A percentile compares a stretch with the other conserved stretches of the same genome.
Evolutionary conservation across 2,329 filamentous ascomycete genomes (phyloP).

Genomic region (Fusarium haematococcum): DNA sequence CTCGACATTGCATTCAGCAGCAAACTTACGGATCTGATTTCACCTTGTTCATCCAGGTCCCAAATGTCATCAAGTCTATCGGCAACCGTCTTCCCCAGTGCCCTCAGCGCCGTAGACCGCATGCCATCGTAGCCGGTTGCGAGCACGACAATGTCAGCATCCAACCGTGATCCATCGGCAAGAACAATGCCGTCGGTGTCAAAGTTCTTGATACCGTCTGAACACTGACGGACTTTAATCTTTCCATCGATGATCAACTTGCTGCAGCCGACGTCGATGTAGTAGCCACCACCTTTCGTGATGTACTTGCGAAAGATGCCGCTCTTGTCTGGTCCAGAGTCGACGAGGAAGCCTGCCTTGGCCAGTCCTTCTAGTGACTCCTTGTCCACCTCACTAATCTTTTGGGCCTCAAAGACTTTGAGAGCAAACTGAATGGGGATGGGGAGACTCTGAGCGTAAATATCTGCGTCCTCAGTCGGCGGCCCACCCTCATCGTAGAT

Average conservation of each 20-base stretch:
- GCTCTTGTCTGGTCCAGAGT: conserved; percentile 63
- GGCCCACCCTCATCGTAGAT: conserved; percentile 51
- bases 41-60: conserved; percentile 23
- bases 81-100: conserved; percentile 52
- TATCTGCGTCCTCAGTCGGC: conserved; percentile 63
- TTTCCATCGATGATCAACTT: conserved; percentile 55
- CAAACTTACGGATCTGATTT: conserved; percentile 16
- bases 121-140: conserved; percentile 58
- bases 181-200: conserved; percentile 37
- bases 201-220: conserved; percentile 49
- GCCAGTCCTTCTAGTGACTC: conserved; percentile 55
- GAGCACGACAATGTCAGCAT: conserved; percentile 56
- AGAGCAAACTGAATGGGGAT: conserved; percentile 53
- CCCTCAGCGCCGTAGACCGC: conserved; percentile 48
- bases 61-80: conserved; percentile 23
- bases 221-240: conserved; percentile 50
- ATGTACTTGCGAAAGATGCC: conserved; percentile 58
- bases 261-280: conserved; percentile 56
- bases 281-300: conserved; percentile 54
- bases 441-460: conserved; percentile 47
- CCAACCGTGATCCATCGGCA: conserved; percentile 50
- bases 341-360: conserved; percentile 67
- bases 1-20: neutral
- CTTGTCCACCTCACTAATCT: conserved; percentile 55
- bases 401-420: conserved; percentile 54